A percentile compares a stretch with the other conserved stretches of the same genome.
These are phyloP conservation scores for Carex scoparia DNA, from an alignment of 176 grass and related monocot species.

Conservation along the genomic window DNA sequence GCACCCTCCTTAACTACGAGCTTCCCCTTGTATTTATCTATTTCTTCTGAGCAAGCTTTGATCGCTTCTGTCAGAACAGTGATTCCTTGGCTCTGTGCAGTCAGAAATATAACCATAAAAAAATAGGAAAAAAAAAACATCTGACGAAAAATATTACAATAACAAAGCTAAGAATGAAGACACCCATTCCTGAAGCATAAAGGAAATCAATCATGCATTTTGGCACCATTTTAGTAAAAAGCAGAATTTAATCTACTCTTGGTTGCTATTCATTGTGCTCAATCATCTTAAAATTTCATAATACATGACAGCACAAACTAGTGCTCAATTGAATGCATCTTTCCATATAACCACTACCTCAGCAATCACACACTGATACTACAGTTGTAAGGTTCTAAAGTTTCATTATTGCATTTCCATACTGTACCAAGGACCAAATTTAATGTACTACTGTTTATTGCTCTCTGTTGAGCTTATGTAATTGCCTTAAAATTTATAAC, in stretches of 20 bases:
- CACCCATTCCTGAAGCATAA: neutral
- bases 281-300: neutral
- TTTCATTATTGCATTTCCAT: neutral
- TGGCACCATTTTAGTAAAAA: neutral
- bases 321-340: neutral
- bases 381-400: neutral
- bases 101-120: neutral
- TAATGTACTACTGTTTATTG: neutral
- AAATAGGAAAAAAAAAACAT: neutral
- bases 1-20: constrained; percentile 72
- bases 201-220: neutral
- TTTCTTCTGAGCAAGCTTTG: constrained; percentile 66
- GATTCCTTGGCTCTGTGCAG: constrained; percentile 65
- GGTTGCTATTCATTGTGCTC: neutral
- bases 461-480: neutral
- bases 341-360: neutral
- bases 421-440: neutral
- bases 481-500: neutral
- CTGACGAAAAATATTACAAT: neutral
- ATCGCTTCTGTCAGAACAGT: constrained; percentile 69
- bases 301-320: neutral
- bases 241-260: neutral
- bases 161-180: neutral
- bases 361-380: neutral
- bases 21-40: constrained; percentile 77